Evolutionary conservation across 2,329 filamentous ascomycete species (phyloP).

Genomic region (Drechslerella coelobrocha): DNA sequence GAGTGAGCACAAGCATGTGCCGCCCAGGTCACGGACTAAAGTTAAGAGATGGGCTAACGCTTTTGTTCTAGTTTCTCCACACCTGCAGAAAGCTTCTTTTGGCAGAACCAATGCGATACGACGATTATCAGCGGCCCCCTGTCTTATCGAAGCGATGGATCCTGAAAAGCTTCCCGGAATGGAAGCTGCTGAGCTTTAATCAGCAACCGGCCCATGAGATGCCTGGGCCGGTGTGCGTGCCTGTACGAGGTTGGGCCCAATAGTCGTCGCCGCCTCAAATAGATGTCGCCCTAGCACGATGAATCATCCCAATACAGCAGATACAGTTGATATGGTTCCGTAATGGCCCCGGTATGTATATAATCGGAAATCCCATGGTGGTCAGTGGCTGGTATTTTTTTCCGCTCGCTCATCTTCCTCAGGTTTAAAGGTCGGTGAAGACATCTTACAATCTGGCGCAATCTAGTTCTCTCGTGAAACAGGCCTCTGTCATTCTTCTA

Average conservation of each 20-base stretch:
- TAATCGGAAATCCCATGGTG: constrained; percentile 27
- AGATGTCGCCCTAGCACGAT: no score
- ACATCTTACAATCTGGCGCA: no score
- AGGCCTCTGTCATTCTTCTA: no score
- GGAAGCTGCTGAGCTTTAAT: constrained; percentile 43
- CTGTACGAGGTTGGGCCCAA: not conserved
- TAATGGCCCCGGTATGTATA: not conserved
- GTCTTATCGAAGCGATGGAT: not conserved
- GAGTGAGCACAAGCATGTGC: no score
- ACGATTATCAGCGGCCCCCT: not conserved
- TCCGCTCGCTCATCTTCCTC: not conserved
- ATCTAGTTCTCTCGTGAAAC: no score
- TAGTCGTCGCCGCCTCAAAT: constrained; percentile 14
- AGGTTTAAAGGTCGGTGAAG: constrained; percentile 3
- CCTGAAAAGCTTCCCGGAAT: not conserved
- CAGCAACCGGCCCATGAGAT: constrained; percentile 20
- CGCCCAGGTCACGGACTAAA: no score
- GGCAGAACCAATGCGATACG: not conserved
- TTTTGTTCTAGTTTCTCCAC: no score
- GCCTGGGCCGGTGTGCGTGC: constrained; percentile 14
- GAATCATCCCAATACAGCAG: constrained; percentile 30
- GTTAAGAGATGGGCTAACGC: no score
- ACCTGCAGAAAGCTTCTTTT: not conserved
- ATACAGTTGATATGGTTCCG: constrained; percentile 5
- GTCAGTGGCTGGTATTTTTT: not conserved